A percentile compares a stretch with the other conserved stretches of the same genome.
phyloP scores from a whole-genome alignment of 805 yeast species.

The Nakazawaea pomicola region DNA sequence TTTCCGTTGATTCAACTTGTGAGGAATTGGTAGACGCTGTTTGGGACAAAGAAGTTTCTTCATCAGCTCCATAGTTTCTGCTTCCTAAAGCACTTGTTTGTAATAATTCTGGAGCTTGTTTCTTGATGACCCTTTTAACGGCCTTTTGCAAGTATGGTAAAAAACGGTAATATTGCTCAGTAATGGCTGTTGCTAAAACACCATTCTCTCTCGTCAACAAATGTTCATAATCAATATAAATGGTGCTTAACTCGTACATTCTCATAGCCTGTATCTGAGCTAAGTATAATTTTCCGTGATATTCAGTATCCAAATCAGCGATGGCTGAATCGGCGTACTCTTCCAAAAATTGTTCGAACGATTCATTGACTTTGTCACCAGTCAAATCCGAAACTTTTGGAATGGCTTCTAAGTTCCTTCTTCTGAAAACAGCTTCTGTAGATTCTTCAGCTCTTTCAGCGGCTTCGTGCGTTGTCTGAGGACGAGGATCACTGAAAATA shows the following conservation, averaged over 20 bases:
- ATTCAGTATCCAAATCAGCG: constrained; percentile 29
- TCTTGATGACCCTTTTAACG: constrained; percentile 64
- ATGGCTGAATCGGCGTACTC: constrained; percentile 46
- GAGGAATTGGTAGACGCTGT: constrained; percentile 38
- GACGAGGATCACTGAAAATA: constrained; percentile 18
- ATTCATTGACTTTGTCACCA: constrained; percentile 89
- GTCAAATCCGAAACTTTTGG: constrained; percentile 87
- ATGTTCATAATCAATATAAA: constrained; percentile 84
- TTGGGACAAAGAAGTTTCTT: constrained; percentile 20
- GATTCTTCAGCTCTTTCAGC: constrained; percentile 18
- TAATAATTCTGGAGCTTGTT: constrained; percentile 69
- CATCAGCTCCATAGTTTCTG: constrained; percentile 27
- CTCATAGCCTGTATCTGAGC: constrained; percentile 81
- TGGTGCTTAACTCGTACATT: constrained; percentile 65
- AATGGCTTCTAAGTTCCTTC: constrained; percentile 61
- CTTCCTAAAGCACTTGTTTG: constrained; percentile 34
- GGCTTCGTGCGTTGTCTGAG: constrained; percentile 3
- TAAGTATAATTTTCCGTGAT: constrained; percentile 59
- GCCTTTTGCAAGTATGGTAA: constrained; percentile 79
- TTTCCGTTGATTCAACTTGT: constrained; percentile 49
- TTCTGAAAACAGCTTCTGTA: constrained; percentile 31
- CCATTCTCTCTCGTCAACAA: constrained; percentile 73
- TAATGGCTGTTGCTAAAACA: constrained; percentile 81
- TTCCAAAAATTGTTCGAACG: constrained; percentile 80
- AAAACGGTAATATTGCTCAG: constrained; percentile 90